phyloP scores from a whole-genome alignment of 345 rosid species.

The Eucalyptus cloeziana region DNA sequence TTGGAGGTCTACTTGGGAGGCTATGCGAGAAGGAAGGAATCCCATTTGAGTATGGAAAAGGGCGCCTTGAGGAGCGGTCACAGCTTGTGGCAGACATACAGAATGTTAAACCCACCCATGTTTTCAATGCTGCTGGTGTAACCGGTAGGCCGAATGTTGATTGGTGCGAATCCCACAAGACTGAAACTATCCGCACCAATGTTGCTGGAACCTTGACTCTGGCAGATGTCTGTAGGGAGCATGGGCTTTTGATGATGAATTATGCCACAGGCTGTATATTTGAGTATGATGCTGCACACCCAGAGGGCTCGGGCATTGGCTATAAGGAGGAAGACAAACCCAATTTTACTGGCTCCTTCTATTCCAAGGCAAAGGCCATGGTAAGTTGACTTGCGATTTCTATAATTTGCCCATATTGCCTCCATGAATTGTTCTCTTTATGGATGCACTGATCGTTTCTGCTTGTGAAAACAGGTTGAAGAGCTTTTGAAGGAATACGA shows the following conservation, averaged over 20 bases:
- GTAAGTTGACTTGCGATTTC: neutral
- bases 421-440: neutral
- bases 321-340: constrained; percentile 37
- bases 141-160: constrained; percentile 49
- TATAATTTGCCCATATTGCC: neutral
- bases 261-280: constrained; percentile 43
- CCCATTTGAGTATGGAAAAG: constrained; percentile 31
- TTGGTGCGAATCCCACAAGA: constrained; percentile 43
- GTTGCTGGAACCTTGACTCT: constrained; percentile 37
- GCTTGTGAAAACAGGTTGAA: constrained; percentile 18
- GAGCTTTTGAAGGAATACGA: constrained; percentile 36
- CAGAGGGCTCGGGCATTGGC: constrained; percentile 37
- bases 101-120: constrained; percentile 34
- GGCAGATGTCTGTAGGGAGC: constrained; percentile 35
- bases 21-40: constrained; percentile 38
- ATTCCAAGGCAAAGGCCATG: constrained; percentile 44
- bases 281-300: constrained; percentile 32
- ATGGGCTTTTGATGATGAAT: constrained; percentile 28
- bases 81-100: constrained; percentile 27
- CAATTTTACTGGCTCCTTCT: constrained; percentile 36
- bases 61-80: constrained; percentile 30
- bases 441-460: neutral
- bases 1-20: constrained; percentile 36
- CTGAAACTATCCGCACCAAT: constrained; percentile 33
- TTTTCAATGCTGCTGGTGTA: constrained; percentile 42